Evolutionary conservation across 768 basidiomycete species (phyloP).

Genomic region (Lactarius deliciosus): DNA sequence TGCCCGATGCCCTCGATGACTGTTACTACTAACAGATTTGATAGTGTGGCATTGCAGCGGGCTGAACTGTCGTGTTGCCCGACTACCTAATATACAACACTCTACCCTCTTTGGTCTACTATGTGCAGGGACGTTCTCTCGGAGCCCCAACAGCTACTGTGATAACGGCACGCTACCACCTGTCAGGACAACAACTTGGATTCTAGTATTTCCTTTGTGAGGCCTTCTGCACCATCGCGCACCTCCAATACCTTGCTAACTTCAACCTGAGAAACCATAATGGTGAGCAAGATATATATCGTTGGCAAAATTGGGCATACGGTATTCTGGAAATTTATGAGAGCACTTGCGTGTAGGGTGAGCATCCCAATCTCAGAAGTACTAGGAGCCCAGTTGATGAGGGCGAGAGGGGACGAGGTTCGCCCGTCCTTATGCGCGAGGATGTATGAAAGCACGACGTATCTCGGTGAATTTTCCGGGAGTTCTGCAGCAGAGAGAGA

Average conservation of each 20-base stretch:
- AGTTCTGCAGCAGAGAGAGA: conserved; percentile 53
- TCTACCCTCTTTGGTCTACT: neutral
- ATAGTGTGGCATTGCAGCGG: neutral
- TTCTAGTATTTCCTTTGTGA: conserved; percentile 74
- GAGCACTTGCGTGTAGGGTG: conserved; percentile 79
- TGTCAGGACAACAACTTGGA: conserved; percentile 45
- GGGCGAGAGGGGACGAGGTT: conserved; percentile 78
- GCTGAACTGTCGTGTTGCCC: neutral
- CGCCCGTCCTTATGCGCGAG: conserved; percentile 79
- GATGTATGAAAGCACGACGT: conserved; percentile 82
- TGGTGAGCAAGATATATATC: conserved; percentile 1
- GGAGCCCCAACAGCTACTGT: neutral
- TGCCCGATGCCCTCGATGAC: neutral
- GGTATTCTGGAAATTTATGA: conserved; percentile 74
- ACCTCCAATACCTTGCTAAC: conserved; percentile 80
- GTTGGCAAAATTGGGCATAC: conserved; percentile 38
- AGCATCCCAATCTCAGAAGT: conserved; percentile 71
- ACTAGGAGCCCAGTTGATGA: conserved; percentile 90
- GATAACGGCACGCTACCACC: neutral
- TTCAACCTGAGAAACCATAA: conserved; percentile 53
- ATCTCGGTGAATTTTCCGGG: conserved; percentile 84
- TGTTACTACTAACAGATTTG: neutral
- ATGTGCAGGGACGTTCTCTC: too few species aligned
- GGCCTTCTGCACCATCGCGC: conserved; percentile 74
- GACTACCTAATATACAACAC: conserved; percentile 13